A percentile compares a stretch with the other conserved stretches of the same genome.
Evolutionary conservation across 768 basidiomycete species (phyloP).

Genomic region (Hypsizygus marmoreus): DNA sequence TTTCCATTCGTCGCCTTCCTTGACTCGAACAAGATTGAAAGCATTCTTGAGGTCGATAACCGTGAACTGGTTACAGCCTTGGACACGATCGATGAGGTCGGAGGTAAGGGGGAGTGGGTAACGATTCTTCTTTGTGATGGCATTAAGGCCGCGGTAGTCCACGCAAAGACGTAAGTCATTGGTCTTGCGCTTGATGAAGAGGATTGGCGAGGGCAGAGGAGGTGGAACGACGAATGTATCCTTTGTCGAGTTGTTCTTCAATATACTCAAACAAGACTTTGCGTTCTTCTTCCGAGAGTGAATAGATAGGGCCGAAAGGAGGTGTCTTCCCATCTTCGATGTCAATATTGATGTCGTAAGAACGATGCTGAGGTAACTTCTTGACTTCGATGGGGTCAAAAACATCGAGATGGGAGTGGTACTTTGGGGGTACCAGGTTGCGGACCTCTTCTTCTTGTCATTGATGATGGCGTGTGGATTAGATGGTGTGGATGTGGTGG

Average conservation of each 20-base stretch:
- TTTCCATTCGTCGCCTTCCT: constrained; percentile 42
- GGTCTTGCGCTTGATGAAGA: constrained; percentile 35
- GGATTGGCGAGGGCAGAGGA: constrained; percentile 32
- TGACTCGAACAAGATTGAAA: constrained; percentile 38
- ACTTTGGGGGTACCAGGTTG: background rate
- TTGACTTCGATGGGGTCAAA: constrained; percentile 25
- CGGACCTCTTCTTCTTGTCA: constrained; percentile 20
- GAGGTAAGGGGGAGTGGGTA: constrained; percentile 29
- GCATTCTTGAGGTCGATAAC: constrained; percentile 40
- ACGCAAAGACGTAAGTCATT: constrained; percentile 33
- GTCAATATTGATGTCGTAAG: constrained; percentile 36
- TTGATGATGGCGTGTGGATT: background rate
- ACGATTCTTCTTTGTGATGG: constrained; percentile 23
- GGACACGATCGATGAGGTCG: constrained; percentile 29
- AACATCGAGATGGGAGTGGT: constrained; percentile 9
- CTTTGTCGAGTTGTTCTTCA: constrained; percentile 35
- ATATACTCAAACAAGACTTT: constrained; percentile 35
- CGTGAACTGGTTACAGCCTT: constrained; percentile 27
- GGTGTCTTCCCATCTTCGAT: constrained; percentile 32
- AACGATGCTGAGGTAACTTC: constrained; percentile 32
- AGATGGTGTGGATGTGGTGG: constrained; percentile 7
- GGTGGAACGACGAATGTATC: constrained; percentile 34
- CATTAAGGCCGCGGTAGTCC: constrained; percentile 35
- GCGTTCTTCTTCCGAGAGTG: constrained; percentile 30
- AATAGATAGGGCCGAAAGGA: constrained; percentile 37